phyloP scores from a whole-genome alignment of 2,329 filamentous ascomycete genomes.

The Polychaeton citri region DNA sequence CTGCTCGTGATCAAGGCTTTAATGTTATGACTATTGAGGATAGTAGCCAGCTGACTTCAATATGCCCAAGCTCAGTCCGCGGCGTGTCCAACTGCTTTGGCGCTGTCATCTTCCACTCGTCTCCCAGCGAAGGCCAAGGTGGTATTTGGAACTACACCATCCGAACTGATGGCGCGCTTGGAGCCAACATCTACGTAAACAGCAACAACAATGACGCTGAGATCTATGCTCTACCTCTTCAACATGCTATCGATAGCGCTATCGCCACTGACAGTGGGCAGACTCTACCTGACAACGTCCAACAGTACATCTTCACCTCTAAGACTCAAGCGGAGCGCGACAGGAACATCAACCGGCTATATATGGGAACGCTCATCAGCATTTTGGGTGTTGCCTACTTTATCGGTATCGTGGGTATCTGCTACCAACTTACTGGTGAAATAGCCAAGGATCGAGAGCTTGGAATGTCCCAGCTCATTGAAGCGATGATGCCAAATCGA shows the following conservation, averaged over 20 bases:
- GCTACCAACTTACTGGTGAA: constrained; percentile 73
- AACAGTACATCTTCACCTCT: constrained; percentile 65
- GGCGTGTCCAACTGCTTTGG: constrained; percentile 60
- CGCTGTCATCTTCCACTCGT: constrained; percentile 62
- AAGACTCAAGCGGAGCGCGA: constrained; percentile 53
- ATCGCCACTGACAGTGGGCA: constrained; percentile 31
- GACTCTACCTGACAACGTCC: constrained; percentile 12
- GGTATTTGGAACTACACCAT: constrained; percentile 74
- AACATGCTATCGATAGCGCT: constrained; percentile 58
- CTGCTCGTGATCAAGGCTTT: constrained; percentile 43
- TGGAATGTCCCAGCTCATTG: constrained; percentile 77
- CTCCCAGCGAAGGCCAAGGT: constrained; percentile 52
- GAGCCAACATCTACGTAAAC: constrained; percentile 56
- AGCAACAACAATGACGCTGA: constrained; percentile 57
- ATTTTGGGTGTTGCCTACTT: constrained; percentile 69
- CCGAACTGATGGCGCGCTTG: constrained; percentile 1
- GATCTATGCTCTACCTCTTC: constrained; percentile 65
- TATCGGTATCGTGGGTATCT: constrained; percentile 62
- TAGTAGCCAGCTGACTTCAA: constrained; percentile 43
- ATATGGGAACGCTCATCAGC: constrained; percentile 60
- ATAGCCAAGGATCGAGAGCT: constrained; percentile 72
- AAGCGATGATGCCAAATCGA: constrained; percentile 73
- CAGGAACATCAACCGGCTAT: constrained; percentile 51
- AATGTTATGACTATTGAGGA: constrained; percentile 40
- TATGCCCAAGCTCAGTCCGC: constrained; percentile 42